These are phyloP conservation scores for Xylaria acuta DNA, from an alignment of 495 filamentous ascomycete genomes.

Conservation along the genomic window DNA sequence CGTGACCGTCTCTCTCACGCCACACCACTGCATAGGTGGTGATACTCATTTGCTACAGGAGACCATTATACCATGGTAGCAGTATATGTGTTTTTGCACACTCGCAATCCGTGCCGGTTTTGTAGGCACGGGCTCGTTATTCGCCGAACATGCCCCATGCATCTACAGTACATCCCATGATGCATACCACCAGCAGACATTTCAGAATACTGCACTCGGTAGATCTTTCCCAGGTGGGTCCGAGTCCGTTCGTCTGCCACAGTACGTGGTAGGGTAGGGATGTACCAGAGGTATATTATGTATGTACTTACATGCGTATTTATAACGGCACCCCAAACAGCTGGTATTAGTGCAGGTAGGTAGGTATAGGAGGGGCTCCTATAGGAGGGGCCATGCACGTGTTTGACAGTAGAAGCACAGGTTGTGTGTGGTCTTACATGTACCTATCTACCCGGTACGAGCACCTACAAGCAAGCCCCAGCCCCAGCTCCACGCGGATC, in stretches of 20 bases:
- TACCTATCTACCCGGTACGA: too few relatives aligned
- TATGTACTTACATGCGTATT: neutral
- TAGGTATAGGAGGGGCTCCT: neutral
- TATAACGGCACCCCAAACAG: slow-evolving; percentile 18
- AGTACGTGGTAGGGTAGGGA: neutral
- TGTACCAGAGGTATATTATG: neutral
- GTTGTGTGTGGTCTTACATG: neutral
- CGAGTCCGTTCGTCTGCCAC: neutral
- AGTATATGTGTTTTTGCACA: neutral
- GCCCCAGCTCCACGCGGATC: slow-evolving; percentile 19
- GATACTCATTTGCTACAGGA: neutral
- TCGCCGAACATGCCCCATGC: neutral
- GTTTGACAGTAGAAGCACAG: neutral
- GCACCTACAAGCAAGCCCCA: too few relatives aligned
- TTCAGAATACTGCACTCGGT: slow-evolving; percentile 13
- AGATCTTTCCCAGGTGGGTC: slow-evolving; percentile 3
- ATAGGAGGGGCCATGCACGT: slow-evolving; percentile 23
- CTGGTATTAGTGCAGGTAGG: too few relatives aligned
- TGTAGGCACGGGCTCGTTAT: neutral
- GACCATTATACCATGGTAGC: neutral
- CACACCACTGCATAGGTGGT: slow-evolving; percentile 41
- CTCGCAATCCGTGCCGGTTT: neutral
- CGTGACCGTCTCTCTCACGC: slow-evolving; percentile 42
- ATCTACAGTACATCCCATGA: neutral
- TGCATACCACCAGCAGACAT: neutral